Conservation (phyloP, 1,139 yeast species). For the Suhomyces yuchorum region DNA sequence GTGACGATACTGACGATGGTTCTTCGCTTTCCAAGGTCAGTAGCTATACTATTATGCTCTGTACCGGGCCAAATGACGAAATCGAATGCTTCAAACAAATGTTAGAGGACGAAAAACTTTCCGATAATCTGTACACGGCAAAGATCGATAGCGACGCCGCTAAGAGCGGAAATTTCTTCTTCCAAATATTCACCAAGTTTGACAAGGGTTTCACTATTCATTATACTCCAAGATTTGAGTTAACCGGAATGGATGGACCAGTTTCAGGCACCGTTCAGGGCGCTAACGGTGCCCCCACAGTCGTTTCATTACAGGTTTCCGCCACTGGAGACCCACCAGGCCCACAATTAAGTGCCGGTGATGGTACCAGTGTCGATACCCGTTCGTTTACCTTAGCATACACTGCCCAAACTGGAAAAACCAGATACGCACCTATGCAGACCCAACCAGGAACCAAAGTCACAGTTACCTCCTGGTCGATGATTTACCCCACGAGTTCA, state of each 20-base stretch:
- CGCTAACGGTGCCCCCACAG: constrained; percentile 14
- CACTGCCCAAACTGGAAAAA: constrained; percentile 70
- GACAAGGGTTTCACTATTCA: constrained; percentile 52
- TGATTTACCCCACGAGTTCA: constrained; percentile 64
- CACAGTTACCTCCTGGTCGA: constrained; percentile 66
- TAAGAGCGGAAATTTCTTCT: constrained; percentile 65
- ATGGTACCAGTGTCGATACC: constrained; percentile 31
- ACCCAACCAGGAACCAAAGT: constrained; percentile 73
- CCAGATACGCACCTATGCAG: constrained; percentile 91
- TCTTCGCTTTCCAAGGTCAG: constrained; percentile 42
- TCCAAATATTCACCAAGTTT: constrained; percentile 60
- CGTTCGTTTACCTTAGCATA: constrained; percentile 56
- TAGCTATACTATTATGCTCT: constrained; percentile 56
- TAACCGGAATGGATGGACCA: constrained; percentile 73
- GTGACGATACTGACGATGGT: constrained; percentile 44
- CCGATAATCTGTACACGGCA: constrained; percentile 39
- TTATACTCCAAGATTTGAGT: constrained; percentile 66
- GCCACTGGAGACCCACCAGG: constrained; percentile 48
- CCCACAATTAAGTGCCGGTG: constrained; percentile 35
- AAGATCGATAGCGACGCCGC: constrained; percentile 45
- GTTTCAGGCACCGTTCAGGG: constrained; percentile 26
- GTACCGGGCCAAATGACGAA: constrained; percentile 63
- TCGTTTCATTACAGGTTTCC: constrained; percentile 14
- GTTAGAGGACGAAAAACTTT: constrained; percentile 23
- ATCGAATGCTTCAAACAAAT: constrained; percentile 46